Percentiles rank a stretch among this genome's conserved stretches.
These are phyloP conservation scores for Malus sieversii DNA, from an alignment of 306 rosid genomes.

Conservation along the genomic window DNA sequence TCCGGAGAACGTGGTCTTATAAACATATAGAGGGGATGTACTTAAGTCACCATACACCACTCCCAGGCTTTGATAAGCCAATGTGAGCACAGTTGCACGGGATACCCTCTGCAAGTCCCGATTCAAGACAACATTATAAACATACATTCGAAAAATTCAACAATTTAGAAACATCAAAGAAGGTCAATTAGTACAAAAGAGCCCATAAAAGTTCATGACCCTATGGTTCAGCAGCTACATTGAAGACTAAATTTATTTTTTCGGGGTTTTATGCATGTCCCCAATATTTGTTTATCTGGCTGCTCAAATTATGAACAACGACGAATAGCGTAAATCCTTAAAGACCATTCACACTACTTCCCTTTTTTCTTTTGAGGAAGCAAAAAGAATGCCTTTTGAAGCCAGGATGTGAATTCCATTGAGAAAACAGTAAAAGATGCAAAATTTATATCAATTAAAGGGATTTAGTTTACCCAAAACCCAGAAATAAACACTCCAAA, in stretches of 20 bases:
- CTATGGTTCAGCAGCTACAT: not conserved
- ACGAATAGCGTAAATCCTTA: not conserved
- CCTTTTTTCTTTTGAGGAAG: not conserved
- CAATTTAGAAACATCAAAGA: not conserved
- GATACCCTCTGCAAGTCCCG: constrained; percentile 55
- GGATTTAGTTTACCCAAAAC: not conserved
- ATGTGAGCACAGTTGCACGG: constrained; percentile 39
- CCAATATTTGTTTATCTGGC: not conserved
- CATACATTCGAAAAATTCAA: not conserved
- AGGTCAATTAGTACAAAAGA: not conserved
- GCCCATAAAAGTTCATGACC: not conserved
- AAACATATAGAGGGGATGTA: constrained; percentile 79
- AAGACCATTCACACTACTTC: not conserved
- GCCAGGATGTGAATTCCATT: not conserved
- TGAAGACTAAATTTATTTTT: not conserved
- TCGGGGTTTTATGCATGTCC: not conserved
- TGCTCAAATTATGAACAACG: not conserved
- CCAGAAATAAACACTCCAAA: not conserved
- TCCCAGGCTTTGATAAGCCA: constrained; percentile 85
- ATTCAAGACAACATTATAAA: constrained; percentile 15
- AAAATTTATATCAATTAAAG: not conserved
- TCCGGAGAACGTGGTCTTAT: constrained; percentile 73
- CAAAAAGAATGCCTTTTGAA: not conserved
- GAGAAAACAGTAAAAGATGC: not conserved
- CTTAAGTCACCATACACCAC: constrained; percentile 84